These are phyloP conservation scores for Lactarius sanguifluus DNA, from an alignment of 768 basidiomycete genomes.

Conservation along the genomic window DNA sequence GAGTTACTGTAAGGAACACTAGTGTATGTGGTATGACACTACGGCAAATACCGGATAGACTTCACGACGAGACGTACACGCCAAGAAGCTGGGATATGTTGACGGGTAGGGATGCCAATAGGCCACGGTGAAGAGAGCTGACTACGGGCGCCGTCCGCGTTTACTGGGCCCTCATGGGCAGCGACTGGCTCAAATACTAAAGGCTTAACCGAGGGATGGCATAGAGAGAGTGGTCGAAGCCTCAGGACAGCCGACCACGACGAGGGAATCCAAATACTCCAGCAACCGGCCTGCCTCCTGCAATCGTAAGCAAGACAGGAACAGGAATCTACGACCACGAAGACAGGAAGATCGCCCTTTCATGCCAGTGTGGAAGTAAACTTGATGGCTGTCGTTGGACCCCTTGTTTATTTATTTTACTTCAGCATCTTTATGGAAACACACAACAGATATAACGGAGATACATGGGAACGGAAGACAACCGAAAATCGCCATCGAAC, in stretches of 20 bases:
- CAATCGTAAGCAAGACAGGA: no score
- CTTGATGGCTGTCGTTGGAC: background rate
- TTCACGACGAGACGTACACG: conserved; percentile 56
- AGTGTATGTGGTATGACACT: conserved; percentile 46
- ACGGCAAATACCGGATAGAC: conserved; percentile 52
- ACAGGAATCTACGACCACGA: no score
- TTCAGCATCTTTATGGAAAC: background rate
- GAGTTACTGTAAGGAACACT: conserved; percentile 39
- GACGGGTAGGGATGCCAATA: no score
- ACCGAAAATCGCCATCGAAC: background rate
- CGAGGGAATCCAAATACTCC: background rate
- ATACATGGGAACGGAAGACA: background rate
- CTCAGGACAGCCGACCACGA: background rate
- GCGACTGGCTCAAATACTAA: conserved; percentile 42
- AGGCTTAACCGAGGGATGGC: conserved; percentile 30
- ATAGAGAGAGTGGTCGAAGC: conserved; percentile 36
- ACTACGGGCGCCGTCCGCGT: conserved; percentile 62
- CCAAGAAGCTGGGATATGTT: conserved; percentile 48
- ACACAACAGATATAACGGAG: background rate
- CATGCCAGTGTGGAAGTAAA: no score
- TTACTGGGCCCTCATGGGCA: conserved; percentile 59
- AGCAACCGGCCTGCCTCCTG: no score
- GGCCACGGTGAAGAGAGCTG: conserved; percentile 33
- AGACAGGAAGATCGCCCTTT: no score
- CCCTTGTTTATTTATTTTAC: background rate